Conservation (phyloP, 106 monocot genomes). For the Dioscorea zingiberensis region DNA sequence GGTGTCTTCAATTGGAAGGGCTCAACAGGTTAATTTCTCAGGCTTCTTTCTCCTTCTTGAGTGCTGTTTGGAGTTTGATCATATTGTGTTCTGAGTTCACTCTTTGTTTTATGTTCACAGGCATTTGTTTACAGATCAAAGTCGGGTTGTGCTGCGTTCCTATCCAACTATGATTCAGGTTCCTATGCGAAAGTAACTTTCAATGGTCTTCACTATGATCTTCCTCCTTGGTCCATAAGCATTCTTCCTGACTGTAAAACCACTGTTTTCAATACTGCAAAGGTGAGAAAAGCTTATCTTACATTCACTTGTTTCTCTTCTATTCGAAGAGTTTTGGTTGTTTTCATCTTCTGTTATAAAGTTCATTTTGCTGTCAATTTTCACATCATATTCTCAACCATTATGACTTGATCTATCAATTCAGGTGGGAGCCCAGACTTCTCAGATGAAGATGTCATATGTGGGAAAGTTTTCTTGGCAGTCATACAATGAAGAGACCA, state of each 20-base stretch:
- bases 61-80: no score
- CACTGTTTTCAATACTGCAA: constrained; percentile 38
- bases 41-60: no score
- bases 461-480: constrained; percentile 25
- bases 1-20: constrained; percentile 20
- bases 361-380: background rate
- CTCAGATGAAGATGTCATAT: constrained; percentile 24
- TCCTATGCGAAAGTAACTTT: constrained; percentile 29
- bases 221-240: constrained; percentile 52
- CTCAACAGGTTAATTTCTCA: constrained; percentile 23
- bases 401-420: background rate
- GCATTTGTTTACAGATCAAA: constrained; percentile 32
- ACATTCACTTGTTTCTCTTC: background rate
- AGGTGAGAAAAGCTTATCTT: constrained; percentile 9
- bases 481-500: constrained; percentile 30
- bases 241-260: constrained; percentile 48
- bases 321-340: no score
- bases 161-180: constrained; percentile 24
- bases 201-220: constrained; percentile 27
- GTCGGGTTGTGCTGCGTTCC: constrained; percentile 34
- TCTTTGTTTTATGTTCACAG: constrained; percentile 8
- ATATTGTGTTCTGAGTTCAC: background rate
- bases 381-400: no score
- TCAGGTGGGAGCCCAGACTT: constrained; percentile 21
- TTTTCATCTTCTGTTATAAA: no score